phyloP scores from a whole-genome alignment of 2,329 filamentous ascomycete genomes.

The Chrysosporium keratinophilum region DNA sequence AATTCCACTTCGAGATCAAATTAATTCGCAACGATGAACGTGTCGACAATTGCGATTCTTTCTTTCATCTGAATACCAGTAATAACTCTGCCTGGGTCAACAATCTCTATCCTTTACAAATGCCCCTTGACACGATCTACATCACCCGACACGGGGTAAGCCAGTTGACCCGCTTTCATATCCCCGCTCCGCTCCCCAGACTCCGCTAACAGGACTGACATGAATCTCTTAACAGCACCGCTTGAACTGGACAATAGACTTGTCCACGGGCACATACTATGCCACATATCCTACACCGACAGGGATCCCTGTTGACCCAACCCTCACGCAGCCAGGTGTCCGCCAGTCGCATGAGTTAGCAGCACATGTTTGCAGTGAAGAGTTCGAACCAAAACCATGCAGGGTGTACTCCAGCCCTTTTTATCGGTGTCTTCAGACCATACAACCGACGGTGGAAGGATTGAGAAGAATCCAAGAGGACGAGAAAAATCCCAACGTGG shows the following conservation, averaged over 20 bases:
- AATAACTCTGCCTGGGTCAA: background rate
- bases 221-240: constrained; percentile 58
- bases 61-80: background rate
- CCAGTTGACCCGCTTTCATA: constrained; percentile 17
- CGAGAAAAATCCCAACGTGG: constrained; percentile 25
- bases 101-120: constrained; percentile 23
- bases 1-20: background rate
- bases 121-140: constrained; percentile 63
- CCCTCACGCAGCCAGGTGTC: constrained; percentile 76
- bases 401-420: constrained; percentile 72
- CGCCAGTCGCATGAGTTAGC: constrained; percentile 71
- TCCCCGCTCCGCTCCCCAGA: background rate
- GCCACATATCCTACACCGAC: constrained; percentile 69
- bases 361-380: constrained; percentile 24
- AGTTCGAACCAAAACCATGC: constrained; percentile 32
- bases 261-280: constrained; percentile 65
- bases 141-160: constrained; percentile 65
- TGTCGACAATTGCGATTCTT: background rate
- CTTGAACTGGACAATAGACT: constrained; percentile 78
- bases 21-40: background rate
- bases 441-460: constrained; percentile 51
- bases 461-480: constrained; percentile 26
- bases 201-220: background rate
- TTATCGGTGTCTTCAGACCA: constrained; percentile 78
- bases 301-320: constrained; percentile 75